Evolutionary conservation across 805 yeast species (phyloP).

Genomic region (Metschnikowia borealis): DNA sequence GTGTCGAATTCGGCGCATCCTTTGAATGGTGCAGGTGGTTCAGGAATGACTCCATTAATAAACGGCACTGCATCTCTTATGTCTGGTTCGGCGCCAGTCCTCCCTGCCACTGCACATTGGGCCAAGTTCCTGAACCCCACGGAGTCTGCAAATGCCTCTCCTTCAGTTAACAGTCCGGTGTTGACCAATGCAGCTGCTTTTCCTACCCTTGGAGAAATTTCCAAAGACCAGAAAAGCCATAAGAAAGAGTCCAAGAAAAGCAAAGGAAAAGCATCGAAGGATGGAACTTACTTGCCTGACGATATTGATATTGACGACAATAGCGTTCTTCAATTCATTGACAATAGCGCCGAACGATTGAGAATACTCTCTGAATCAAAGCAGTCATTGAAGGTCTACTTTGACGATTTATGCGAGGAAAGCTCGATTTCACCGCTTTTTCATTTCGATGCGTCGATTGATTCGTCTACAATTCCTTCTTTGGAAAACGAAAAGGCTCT

Average conservation of each 20-base stretch:
- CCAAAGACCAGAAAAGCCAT: conserved; percentile 34
- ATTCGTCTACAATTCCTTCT: conserved; percentile 25
- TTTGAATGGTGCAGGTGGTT: conserved; percentile 2
- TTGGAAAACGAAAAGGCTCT: conserved; percentile 34
- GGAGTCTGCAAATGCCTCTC: conserved; percentile 31
- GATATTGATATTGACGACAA: conserved; percentile 47
- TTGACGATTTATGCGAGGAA: conserved; percentile 26
- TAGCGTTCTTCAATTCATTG: conserved; percentile 45
- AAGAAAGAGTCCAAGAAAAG: conserved; percentile 28
- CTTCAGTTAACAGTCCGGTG: conserved; percentile 33
- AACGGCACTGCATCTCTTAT: conserved; percentile 8
- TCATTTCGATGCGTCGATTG: conserved; percentile 37
- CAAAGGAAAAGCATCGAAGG: conserved; percentile 30
- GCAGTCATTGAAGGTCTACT: conserved; percentile 39
- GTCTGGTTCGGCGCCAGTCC: conserved; percentile 34
- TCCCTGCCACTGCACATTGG: conserved; percentile 53
- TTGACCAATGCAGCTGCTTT: conserved; percentile 51
- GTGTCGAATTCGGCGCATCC: conserved; percentile 3
- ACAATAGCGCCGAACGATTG: conserved; percentile 43
- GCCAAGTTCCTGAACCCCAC: conserved; percentile 23
- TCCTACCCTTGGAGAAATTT: conserved; percentile 53
- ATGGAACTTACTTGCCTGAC: conserved; percentile 38
- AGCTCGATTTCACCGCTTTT: conserved; percentile 42
- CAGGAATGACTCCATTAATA: conserved; percentile 3
- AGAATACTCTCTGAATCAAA: conserved; percentile 32